Evolutionary conservation across 441 rosid genomes (phyloP).

Genomic region (Erodium trifolium): DNA sequence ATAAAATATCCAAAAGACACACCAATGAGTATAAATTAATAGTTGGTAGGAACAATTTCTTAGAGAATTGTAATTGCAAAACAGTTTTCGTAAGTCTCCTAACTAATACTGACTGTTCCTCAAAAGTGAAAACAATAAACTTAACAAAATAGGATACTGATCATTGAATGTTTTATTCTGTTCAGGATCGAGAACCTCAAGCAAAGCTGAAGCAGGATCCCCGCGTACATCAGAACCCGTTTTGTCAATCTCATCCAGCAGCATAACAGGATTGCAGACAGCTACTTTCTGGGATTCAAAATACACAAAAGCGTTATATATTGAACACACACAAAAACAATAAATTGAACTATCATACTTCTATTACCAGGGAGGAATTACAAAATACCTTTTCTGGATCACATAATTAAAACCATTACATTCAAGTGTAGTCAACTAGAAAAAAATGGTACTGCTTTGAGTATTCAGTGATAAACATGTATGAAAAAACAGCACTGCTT

Average conservation of each 20-base stretch:
- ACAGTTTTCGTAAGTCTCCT: neutral
- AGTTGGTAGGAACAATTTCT: neutral
- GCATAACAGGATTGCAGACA: constrained; percentile 95
- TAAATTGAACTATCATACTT: constrained; percentile 9
- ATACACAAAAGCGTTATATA: constrained; percentile 5
- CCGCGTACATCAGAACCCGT: constrained; percentile 98
- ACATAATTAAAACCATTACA: constrained; percentile 7
- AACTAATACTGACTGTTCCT: neutral
- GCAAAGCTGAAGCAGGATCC: constrained; percentile 96
- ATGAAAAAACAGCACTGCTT: too few relatives aligned
- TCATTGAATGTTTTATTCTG: constrained; percentile 90
- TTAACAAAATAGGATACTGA: constrained; percentile 69
- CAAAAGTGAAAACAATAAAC: constrained; percentile 15
- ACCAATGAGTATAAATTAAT: neutral
- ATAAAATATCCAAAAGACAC: neutral
- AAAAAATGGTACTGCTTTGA: too few relatives aligned
- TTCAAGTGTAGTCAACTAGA: neutral
- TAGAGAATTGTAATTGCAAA: neutral
- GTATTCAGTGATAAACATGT: too few relatives aligned
- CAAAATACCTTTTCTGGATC: neutral
- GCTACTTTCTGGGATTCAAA: constrained; percentile 65
- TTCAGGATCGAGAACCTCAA: constrained; percentile 98
- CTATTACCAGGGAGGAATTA: constrained; percentile 11
- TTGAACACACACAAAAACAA: neutral
- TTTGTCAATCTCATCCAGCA: constrained; percentile 97